Evolutionary conservation across 768 basidiomycete species (phyloP), one percentile per base, ranked within the genome.

Genomic region (Erythrobasidium yunnanense): DNA sequence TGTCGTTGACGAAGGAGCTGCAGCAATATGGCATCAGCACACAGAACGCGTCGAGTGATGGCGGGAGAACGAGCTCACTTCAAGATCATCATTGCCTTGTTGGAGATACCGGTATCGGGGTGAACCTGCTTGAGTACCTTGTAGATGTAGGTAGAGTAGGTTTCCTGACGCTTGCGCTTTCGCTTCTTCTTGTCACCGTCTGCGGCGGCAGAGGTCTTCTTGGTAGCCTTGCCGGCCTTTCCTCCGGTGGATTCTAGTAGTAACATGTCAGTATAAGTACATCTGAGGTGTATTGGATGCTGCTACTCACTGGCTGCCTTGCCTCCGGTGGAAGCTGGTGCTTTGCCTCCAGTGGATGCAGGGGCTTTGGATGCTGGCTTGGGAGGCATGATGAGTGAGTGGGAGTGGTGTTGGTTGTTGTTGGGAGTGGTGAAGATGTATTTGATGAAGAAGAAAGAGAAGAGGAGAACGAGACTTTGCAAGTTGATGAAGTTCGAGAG

Each of bases 91-190:
- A 73, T 73, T 3, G 71, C 72, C 72, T 73, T 88, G 85, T 95
- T 96, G 62, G 91, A 92, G 80, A 96, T 96, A 85, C 92, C 93
- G 55, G 90, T 97, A 75, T 96, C 93, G 55, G 92, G 90, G 81
- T 96, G 93, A 67, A 96, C 92, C 80, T 96, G 73, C 70, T 73
- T 73, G 35, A 73, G 65, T 58, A 73, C 73, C 66, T 72, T 72
- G 71, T 73, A 73, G 71, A 73, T 73, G 71, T 73, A 73, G 25
- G 71, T 69, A 20, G 73, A 68, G 38, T 56, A 69, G 33, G 65
- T 47, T 49, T 47, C 65, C 29, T 56, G 54, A 25, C 65, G 42
- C 49, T 57, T 65, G 68, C 53, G 55, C 45, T 65, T 68, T 29
- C 60, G 22, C 63, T 38, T 46, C 35, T 30, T 66, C 66, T 55